A percentile compares a stretch with the other conserved stretches of the same genome.
These are phyloP conservation scores for Raffaelea deltoideospora DNA, from an alignment of 2,329 filamentous ascomycete species.

Conservation along the genomic window DNA sequence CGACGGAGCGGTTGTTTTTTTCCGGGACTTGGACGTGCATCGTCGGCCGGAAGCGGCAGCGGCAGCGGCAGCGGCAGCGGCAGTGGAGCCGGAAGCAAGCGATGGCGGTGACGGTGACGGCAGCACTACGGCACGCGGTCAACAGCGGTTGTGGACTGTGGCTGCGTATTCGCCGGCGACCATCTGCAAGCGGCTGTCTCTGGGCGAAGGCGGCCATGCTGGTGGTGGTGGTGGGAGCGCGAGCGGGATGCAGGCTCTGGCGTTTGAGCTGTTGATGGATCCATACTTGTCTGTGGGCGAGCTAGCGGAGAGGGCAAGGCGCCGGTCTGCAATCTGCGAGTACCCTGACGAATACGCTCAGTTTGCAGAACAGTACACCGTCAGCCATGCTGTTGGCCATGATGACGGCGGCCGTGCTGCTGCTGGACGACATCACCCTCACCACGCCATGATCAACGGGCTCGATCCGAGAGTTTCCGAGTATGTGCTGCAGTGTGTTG, in stretches of 20 bases:
- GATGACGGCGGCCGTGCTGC: not conserved
- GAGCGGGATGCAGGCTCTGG: conserved; percentile 14
- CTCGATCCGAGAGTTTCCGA: conserved; percentile 17
- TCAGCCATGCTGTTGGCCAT: not conserved
- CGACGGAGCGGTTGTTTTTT: conserved; percentile 48
- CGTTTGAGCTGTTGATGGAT: conserved; percentile 18
- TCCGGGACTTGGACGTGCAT: conserved; percentile 43
- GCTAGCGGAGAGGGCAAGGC: conserved; percentile 12
- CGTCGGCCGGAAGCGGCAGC: not conserved
- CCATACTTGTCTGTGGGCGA: conserved; percentile 11
- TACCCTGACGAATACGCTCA: conserved; percentile 11
- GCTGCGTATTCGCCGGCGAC: conserved; percentile 10
- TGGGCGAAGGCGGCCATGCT: conserved; percentile 8
- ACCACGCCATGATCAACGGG: not conserved
- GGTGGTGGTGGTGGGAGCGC: too few relatives aligned
- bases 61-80: not conserved
- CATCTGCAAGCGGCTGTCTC: conserved; percentile 13
- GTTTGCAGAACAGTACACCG: conserved; percentile 14
- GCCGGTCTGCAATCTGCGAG: conserved; percentile 3
- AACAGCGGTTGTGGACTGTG: conserved; percentile 6
- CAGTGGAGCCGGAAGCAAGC: not conserved
- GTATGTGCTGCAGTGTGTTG: conserved; percentile 11
- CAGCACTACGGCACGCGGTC: too few relatives aligned
- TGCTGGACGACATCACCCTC: too few relatives aligned
- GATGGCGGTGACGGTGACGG: too few relatives aligned